phyloP scores from a whole-genome alignment of 805 yeast genomes.

The Pichia occidentalis region DNA sequence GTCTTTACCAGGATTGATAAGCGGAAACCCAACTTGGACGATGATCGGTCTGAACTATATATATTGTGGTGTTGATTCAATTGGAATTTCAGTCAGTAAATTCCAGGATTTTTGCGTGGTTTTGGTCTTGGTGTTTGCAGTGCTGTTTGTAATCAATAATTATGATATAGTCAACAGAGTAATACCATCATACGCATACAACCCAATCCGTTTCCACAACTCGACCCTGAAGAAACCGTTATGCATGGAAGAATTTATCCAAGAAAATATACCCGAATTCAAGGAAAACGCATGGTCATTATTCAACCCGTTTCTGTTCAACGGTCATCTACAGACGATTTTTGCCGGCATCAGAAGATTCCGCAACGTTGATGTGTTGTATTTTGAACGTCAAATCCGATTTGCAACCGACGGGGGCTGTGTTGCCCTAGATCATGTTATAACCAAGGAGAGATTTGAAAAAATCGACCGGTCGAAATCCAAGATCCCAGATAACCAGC shows the following conservation, averaged over 20 bases:
- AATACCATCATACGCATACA: slow-evolving; percentile 13
- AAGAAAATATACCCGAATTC: slow-evolving; percentile 35
- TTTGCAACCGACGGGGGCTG: slow-evolving; percentile 60
- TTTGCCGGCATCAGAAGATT: slow-evolving; percentile 53
- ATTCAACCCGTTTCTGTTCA: slow-evolving; percentile 57
- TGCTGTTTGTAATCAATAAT: slow-evolving; percentile 4
- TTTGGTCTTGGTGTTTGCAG: slow-evolving; percentile 5
- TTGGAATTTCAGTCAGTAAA: slow-evolving; percentile 2
- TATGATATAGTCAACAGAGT: slow-evolving; percentile 12
- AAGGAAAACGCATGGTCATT: slow-evolving; percentile 42
- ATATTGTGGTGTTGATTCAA: not conserved
- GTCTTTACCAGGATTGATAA: too few species aligned
- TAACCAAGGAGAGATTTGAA: slow-evolving; percentile 31
- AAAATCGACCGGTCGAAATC: slow-evolving; percentile 19
- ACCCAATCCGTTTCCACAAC: slow-evolving; percentile 9
- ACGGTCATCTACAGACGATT: slow-evolving; percentile 75
- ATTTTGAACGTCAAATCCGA: slow-evolving; percentile 68
- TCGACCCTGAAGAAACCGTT: not conserved
- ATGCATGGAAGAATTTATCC: slow-evolving; percentile 21
- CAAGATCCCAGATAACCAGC: slow-evolving; percentile 32
- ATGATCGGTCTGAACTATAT: slow-evolving; percentile 1
- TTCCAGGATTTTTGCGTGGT: slow-evolving; percentile 12
- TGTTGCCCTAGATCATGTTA: slow-evolving; percentile 69
- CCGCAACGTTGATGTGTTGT: slow-evolving; percentile 45
- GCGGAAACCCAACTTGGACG: too few species aligned